Conservation (phyloP, 208 protist genomes). For the Leishmania mexicana region DNA sequence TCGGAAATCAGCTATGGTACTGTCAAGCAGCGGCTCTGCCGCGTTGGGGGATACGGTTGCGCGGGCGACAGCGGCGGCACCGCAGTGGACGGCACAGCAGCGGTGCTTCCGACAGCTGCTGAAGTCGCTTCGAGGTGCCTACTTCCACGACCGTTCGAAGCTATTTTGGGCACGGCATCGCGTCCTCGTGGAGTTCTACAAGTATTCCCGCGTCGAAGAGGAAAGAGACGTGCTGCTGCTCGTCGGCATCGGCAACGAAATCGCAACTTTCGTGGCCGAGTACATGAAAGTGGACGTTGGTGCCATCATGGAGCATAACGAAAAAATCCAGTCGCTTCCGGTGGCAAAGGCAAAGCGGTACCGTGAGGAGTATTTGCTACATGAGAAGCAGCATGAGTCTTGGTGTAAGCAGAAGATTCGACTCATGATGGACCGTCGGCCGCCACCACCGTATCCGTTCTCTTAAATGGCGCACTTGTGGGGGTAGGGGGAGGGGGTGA, state of each 20-base stretch:
- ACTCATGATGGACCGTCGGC: conserved; percentile 74
- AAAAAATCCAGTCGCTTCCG: conserved; percentile 70
- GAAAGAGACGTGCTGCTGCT: conserved; percentile 52
- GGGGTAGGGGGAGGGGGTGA: background rate
- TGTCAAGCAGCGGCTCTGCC: conserved; percentile 21
- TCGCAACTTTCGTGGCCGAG: conserved; percentile 69
- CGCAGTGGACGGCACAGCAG: conserved; percentile 72
- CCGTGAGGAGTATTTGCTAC: conserved; percentile 72
- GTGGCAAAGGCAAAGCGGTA: conserved; percentile 79
- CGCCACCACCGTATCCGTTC: conserved; percentile 85
- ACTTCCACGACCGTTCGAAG: conserved; percentile 87
- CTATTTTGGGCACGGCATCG: conserved; percentile 91
- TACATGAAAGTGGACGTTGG: conserved; percentile 89
- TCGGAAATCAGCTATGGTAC: background rate
- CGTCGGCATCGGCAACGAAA: conserved; percentile 62
- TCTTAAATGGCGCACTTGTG: conserved; percentile 31
- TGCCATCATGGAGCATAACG: conserved; percentile 85
- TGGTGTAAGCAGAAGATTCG: conserved; percentile 91
- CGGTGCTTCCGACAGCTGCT: conserved; percentile 73
- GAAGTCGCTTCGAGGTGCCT: conserved; percentile 70
- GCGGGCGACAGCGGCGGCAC: background rate
- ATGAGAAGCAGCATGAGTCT: conserved; percentile 88
- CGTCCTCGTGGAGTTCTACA: conserved; percentile 90
- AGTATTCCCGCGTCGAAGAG: conserved; percentile 69
- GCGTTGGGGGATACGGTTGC: conserved; percentile 1